These are phyloP conservation scores for Penicillium alfredii DNA, from an alignment of 495 filamentous ascomycete genomes.

Conservation along the genomic window DNA sequence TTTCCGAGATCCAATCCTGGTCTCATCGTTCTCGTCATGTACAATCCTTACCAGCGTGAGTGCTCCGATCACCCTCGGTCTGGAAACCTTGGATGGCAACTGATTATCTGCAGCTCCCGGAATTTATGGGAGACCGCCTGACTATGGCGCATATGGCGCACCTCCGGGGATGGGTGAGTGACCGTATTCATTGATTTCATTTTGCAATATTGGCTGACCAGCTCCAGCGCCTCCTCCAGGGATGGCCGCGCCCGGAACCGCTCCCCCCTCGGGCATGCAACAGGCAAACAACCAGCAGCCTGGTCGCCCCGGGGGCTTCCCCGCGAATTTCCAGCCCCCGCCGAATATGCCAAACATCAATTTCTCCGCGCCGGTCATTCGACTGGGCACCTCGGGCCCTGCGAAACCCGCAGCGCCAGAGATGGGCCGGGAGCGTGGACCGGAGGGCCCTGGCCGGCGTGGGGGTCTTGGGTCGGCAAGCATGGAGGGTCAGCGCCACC, in stretches of 20 bases:
- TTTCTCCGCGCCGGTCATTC: conserved; percentile 94
- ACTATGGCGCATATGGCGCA: conserved; percentile 65
- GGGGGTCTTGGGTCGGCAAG: conserved; percentile 62
- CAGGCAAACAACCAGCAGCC: conserved; percentile 60
- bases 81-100: conserved; percentile 1
- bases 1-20: no score
- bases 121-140: conserved; percentile 65
- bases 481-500: conserved; percentile 61
- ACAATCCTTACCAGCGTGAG: conserved; percentile 76
- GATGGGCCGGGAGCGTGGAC: conserved; percentile 41
- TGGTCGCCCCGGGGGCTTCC: conserved; percentile 71
- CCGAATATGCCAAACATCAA: conserved; percentile 96
- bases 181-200: conserved; percentile 4
- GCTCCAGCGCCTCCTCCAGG: conserved; percentile 32
- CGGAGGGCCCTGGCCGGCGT: conserved; percentile 49
- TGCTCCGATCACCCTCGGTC: conserved; percentile 6
- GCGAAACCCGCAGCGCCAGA: conserved; percentile 57
- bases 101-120: conserved; percentile 36
- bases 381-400: conserved; percentile 68
- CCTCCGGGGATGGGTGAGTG: conserved; percentile 82
- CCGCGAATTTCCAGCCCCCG: conserved; percentile 81
- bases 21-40: conserved; percentile 45
- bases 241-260: conserved; percentile 65
- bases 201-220: conserved; percentile 13
- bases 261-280: conserved; percentile 73